phyloP scores from a whole-genome alignment of 1,284 basidiomycete species.

The Ganoderma boninense region DNA sequence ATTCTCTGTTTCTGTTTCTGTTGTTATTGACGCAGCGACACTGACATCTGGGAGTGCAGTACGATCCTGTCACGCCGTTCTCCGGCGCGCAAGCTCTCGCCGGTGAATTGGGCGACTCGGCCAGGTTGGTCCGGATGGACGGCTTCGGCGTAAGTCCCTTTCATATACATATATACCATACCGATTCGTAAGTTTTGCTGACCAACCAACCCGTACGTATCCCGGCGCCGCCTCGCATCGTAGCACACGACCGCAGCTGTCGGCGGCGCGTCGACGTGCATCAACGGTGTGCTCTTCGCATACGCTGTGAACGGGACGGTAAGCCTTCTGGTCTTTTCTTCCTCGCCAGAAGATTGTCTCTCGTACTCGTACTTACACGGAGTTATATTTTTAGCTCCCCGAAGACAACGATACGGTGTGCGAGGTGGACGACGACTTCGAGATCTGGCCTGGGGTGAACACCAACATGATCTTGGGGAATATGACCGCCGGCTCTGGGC shows the following conservation, averaged over 20 bases:
- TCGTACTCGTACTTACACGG: not conserved
- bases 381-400: constrained; percentile 1
- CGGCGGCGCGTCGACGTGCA: constrained; percentile 4
- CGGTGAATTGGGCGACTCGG: constrained; percentile 25
- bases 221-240: too few relatives aligned
- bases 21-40: too few relatives aligned
- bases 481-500: not conserved
- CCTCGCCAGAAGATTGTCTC: not conserved
- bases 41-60: too few relatives aligned
- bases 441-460: constrained; percentile 17
- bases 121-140: constrained; percentile 27
- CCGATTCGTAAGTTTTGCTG: not conserved
- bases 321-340: not conserved
- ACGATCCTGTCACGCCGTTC: constrained; percentile 32
- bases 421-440: constrained; percentile 16
- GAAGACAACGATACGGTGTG: constrained; percentile 11
- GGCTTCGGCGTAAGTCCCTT: constrained; percentile 31
- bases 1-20: not conserved
- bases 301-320: constrained; percentile 15
- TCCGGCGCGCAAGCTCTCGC: constrained; percentile 24
- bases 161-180: not conserved
- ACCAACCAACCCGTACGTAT: too few relatives aligned
- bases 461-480: constrained; percentile 7
- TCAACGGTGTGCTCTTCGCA: not conserved
- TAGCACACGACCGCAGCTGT: constrained; percentile 6